Evolutionary conservation across 805 yeast species (phyloP).

Genomic region (Saccharomycopsis olivae): DNA sequence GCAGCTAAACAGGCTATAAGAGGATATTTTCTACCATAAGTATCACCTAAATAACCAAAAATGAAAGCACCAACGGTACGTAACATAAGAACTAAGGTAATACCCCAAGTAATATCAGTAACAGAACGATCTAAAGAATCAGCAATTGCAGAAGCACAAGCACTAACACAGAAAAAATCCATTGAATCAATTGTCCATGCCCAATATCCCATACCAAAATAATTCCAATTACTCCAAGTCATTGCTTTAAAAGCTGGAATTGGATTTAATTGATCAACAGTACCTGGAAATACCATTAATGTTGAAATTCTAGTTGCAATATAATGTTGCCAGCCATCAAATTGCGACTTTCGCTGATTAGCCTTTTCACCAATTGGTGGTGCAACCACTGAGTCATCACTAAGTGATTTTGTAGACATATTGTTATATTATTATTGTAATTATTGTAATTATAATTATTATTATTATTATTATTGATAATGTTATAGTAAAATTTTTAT

Average conservation of each 20-base stretch:
- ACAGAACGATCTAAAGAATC: conserved; percentile 32
- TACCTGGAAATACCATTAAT: neutral
- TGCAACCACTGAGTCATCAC: too few relatives aligned
- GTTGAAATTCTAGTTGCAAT: neutral
- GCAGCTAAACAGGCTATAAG: conserved; percentile 34
- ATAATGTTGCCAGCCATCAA: too few relatives aligned
- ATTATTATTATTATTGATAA: too few relatives aligned
- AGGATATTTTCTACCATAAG: conserved; percentile 53
- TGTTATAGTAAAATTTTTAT: too few relatives aligned
- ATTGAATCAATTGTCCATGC: conserved; percentile 69
- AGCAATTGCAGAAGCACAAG: conserved; percentile 43
- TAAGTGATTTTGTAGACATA: too few relatives aligned
- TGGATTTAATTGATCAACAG: conserved; percentile 27
- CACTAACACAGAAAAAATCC: conserved; percentile 55
- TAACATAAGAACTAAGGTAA: conserved; percentile 56
- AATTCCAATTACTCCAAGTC: conserved; percentile 39
- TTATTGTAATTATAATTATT: too few relatives aligned
- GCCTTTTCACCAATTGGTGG: too few relatives aligned
- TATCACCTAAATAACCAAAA: conserved; percentile 50
- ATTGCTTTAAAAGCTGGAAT: conserved; percentile 30
- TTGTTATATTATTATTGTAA: too few relatives aligned
- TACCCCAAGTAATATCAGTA: conserved; percentile 57
- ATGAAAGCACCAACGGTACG: conserved; percentile 54
- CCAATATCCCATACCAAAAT: conserved; percentile 45
- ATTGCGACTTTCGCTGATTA: too few relatives aligned